These are phyloP conservation scores for Russula ochroleuca DNA, from an alignment of 768 basidiomycete genomes.

Conservation along the genomic window DNA sequence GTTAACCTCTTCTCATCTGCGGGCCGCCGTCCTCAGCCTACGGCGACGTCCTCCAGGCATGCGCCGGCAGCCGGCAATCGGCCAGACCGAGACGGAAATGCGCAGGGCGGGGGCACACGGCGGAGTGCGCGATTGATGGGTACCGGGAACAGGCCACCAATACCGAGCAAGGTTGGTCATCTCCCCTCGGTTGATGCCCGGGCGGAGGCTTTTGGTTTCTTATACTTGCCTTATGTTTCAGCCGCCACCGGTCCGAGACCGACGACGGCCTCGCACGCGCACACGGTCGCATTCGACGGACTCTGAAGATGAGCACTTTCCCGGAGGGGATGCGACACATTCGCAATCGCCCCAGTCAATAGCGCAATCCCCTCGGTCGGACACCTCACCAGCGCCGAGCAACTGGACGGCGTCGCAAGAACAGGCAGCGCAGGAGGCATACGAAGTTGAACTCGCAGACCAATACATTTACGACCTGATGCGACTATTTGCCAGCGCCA, in stretches of 20 bases:
- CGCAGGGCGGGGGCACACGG: slow-evolving; percentile 49
- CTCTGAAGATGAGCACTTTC: slow-evolving; percentile 61
- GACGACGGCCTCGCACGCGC: slow-evolving; percentile 52
- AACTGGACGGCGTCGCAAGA: slow-evolving; percentile 64
- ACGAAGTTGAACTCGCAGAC: slow-evolving; percentile 71
- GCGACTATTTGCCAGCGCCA: slow-evolving; percentile 76
- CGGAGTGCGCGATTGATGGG: slow-evolving; percentile 71
- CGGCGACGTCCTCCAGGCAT: slow-evolving; percentile 58
- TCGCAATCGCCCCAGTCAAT: slow-evolving; percentile 51
- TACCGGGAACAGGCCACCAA: slow-evolving; percentile 47
- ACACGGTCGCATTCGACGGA: slow-evolving; percentile 59
- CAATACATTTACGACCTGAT: slow-evolving; percentile 78
- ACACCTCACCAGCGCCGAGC: slow-evolving; percentile 55
- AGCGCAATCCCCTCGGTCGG: slow-evolving; percentile 40
- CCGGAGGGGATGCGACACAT: slow-evolving; percentile 47
- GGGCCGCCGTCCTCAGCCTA: slow-evolving; percentile 66
- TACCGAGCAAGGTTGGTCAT: slow-evolving; percentile 49
- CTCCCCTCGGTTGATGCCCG: neutral
- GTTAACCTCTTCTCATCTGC: slow-evolving; percentile 81
- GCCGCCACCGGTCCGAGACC: slow-evolving; percentile 48
- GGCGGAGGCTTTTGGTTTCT: slow-evolving; percentile 8
- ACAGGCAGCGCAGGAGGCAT: slow-evolving; percentile 65
- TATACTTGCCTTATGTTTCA: slow-evolving; percentile 12
- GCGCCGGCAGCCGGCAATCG: slow-evolving; percentile 37
- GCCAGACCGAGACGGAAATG: slow-evolving; percentile 48